Percentiles rank a stretch among this genome's conserved stretches.
phyloP scores from a whole-genome alignment of 768 basidiomycete species.

The Mycena venus region DNA sequence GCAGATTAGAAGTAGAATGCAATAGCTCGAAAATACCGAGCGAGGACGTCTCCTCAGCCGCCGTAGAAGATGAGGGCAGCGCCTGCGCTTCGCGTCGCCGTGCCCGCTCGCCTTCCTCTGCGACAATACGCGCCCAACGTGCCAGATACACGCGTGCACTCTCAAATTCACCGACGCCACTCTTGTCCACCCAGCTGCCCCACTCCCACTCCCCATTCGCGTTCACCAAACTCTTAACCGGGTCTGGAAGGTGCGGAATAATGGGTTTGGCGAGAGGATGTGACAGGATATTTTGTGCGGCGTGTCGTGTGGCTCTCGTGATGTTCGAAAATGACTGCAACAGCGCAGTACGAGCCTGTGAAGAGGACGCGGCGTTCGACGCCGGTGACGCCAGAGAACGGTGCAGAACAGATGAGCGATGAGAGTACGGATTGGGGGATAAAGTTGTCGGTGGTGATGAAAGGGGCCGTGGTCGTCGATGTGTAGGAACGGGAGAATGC shows the following conservation, averaged over 20 bases:
- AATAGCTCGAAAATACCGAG: conserved; percentile 91
- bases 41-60: conserved; percentile 76
- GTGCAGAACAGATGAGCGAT: conserved; percentile 84
- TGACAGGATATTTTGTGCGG: conserved; percentile 94
- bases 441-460: conserved; percentile 48
- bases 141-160: conserved; percentile 96
- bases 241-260: conserved; percentile 95
- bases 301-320: conserved; percentile 92
- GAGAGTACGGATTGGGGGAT: conserved; percentile 68
- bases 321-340: conserved; percentile 96
- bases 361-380: conserved; percentile 63
- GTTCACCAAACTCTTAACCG: conserved; percentile 90
- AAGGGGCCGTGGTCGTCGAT: conserved; percentile 80
- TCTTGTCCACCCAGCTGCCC: conserved; percentile 94
- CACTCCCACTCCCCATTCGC: conserved; percentile 94
- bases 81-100: conserved; percentile 84
- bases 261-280: conserved; percentile 97
- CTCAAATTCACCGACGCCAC: conserved; percentile 96
- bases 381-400: conserved; percentile 77
- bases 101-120: conserved; percentile 96
- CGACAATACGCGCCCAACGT: conserved; percentile 96
- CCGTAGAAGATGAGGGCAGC: conserved; percentile 64
- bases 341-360: conserved; percentile 84
- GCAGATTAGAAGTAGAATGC: conserved; percentile 83
- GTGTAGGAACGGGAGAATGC: conserved; percentile 87